Conservation (phyloP, 2,329 filamentous ascomycete species). For the Colletotrichum sp. region DNA sequence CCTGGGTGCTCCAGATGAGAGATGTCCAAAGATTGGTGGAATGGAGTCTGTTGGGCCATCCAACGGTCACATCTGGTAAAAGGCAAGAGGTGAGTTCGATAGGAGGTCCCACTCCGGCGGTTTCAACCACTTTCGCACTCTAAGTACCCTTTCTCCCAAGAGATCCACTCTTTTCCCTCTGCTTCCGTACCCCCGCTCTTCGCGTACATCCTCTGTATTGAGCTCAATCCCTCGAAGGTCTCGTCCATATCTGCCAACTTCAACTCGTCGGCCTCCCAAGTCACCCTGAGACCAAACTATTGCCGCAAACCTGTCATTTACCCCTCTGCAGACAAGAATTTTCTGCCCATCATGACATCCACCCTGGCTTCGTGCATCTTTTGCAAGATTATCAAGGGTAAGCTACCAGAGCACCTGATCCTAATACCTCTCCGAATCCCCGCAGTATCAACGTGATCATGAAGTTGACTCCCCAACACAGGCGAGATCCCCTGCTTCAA, state of each 20-base stretch:
- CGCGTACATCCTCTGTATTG: neutral
- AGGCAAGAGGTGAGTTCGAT: slow-evolving; percentile 71
- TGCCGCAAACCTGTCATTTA: neutral
- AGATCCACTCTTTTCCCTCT: neutral
- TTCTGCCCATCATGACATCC: slow-evolving; percentile 29
- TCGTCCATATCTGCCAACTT: neutral
- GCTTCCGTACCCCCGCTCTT: neutral
- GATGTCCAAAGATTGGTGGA: slow-evolving; percentile 43
- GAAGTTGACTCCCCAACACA: slow-evolving; percentile 40
- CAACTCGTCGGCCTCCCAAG: neutral
- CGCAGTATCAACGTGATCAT: neutral
- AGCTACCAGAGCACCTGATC: neutral
- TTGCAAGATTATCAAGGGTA: slow-evolving; percentile 97
- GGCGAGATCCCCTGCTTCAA: slow-evolving; percentile 97
- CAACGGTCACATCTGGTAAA: slow-evolving; percentile 75
- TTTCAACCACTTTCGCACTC: fast-evolving
- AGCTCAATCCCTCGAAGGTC: neutral
- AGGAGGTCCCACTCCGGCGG: slow-evolving; percentile 63
- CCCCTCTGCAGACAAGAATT: neutral
- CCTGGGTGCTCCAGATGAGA: slow-evolving; percentile 24
- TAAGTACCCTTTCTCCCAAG: slow-evolving; percentile 21
- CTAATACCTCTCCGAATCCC: slow-evolving; percentile 3
- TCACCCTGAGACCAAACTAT: neutral
- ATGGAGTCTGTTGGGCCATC: slow-evolving; percentile 43
- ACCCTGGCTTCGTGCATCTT: slow-evolving; percentile 83